These are phyloP conservation scores for Botrytis tulipae DNA, from an alignment of 2,329 filamentous ascomycete species.

Conservation along the genomic window DNA sequence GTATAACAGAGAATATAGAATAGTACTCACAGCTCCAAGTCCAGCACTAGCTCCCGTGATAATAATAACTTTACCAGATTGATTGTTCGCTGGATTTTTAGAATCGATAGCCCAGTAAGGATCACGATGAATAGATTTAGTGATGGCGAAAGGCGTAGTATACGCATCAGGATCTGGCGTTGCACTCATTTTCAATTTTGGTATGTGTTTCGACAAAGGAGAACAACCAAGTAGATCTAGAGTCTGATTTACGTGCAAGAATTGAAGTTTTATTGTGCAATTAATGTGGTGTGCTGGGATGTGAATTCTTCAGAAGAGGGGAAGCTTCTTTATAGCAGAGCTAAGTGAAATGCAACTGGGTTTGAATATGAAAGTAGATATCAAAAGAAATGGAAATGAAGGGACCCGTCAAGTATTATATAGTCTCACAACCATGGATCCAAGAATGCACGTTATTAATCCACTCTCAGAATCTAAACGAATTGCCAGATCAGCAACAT, in stretches of 20 bases:
- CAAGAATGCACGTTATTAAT: background rate
- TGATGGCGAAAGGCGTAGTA: slow-evolving; percentile 31
- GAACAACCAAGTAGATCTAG: background rate
- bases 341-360: background rate
- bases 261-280: background rate
- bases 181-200: background rate
- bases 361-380: background rate
- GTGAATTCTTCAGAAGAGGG: background rate
- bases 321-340: background rate
- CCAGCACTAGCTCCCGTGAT: slow-evolving; percentile 36
- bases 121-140: slow-evolving; percentile 31
- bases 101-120: slow-evolving; percentile 33
- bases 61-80: slow-evolving; percentile 33
- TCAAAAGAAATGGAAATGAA: background rate
- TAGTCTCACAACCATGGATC: background rate
- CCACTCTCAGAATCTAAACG: background rate
- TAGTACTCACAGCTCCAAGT: slow-evolving; percentile 34
- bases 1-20: too few relatives aligned
- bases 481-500: background rate
- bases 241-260: background rate
- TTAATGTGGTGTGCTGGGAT: background rate
- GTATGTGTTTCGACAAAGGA: background rate
- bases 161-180: background rate
- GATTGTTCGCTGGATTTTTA: slow-evolving; percentile 27
- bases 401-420: background rate